phyloP scores from a whole-genome alignment of 805 yeast species.

The Ogataea trehaloabstinens region DNA sequence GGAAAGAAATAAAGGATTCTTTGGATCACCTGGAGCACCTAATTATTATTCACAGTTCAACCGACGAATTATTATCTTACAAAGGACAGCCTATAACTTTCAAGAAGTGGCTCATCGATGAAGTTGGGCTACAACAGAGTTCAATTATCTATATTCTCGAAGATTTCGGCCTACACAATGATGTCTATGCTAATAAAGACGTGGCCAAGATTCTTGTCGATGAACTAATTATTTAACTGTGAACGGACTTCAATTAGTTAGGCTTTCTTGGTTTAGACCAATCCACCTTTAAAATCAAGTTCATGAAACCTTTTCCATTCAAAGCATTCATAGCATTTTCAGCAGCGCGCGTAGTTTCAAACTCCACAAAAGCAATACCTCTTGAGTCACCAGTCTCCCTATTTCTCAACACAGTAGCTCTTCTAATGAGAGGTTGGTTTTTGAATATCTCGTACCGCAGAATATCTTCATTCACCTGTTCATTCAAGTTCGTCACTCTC shows the following conservation, averaged over 20 bases:
- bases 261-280: slow-evolving; percentile 48
- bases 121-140: slow-evolving; percentile 3
- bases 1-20: background rate
- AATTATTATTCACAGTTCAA: slow-evolving; percentile 54
- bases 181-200: slow-evolving; percentile 48
- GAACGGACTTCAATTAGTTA: background rate
- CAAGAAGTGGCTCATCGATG: slow-evolving; percentile 30
- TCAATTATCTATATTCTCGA: slow-evolving; percentile 28
- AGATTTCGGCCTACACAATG: slow-evolving; percentile 62
- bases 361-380: slow-evolving; percentile 94
- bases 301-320: slow-evolving; percentile 91
- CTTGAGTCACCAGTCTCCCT: slow-evolving; percentile 91
- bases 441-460: slow-evolving; percentile 66
- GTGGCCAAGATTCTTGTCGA: slow-evolving; percentile 26
- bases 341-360: slow-evolving; percentile 65
- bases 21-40: slow-evolving; percentile 20
- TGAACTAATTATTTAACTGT: background rate
- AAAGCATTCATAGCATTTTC: slow-evolving; percentile 71
- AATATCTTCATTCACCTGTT: slow-evolving; percentile 77
- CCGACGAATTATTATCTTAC: slow-evolving; percentile 62
- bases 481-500: slow-evolving; percentile 88
- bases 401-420: slow-evolving; percentile 83
- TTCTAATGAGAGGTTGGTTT: slow-evolving; percentile 62
- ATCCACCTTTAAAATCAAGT: slow-evolving; percentile 70
- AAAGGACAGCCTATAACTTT: slow-evolving; percentile 47